Evolutionary conservation across 768 basidiomycete species (phyloP).

Genomic region (Boletus barrowsii): DNA sequence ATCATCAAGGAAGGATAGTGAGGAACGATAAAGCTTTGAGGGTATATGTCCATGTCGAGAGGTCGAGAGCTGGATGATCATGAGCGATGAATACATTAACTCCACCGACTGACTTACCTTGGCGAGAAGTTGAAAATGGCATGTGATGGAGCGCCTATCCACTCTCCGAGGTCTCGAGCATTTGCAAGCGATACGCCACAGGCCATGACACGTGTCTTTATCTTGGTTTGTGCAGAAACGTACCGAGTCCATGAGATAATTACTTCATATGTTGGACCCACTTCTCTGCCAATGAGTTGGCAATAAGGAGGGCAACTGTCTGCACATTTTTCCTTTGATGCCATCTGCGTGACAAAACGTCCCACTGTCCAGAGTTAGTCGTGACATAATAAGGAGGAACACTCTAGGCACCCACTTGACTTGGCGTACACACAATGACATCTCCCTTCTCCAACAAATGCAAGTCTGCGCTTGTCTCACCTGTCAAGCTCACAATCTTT

Average conservation of each 20-base stretch:
- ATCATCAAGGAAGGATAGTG: too few relatives aligned
- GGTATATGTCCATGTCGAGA: too few relatives aligned
- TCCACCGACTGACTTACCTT: slow-evolving; percentile 51
- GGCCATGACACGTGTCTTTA: slow-evolving; percentile 91
- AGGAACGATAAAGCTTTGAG: too few relatives aligned
- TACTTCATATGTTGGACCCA: slow-evolving; percentile 97
- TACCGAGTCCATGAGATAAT: slow-evolving; percentile 96
- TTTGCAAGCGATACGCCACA: slow-evolving; percentile 97
- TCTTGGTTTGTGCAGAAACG: slow-evolving; percentile 89
- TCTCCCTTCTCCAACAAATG: slow-evolving; percentile 88
- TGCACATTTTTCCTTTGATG: slow-evolving; percentile 96
- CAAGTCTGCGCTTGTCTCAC: slow-evolving; percentile 90
- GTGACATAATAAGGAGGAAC: background rate
- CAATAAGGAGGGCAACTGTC: slow-evolving; percentile 87
- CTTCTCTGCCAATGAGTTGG: slow-evolving; percentile 89
- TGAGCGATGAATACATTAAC: too few relatives aligned
- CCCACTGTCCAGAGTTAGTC: slow-evolving; percentile 62
- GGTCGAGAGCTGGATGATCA: too few relatives aligned
- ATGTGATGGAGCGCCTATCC: slow-evolving; percentile 93
- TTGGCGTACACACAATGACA: slow-evolving; percentile 90
- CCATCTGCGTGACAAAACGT: slow-evolving; percentile 91
- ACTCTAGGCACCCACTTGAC: slow-evolving; percentile 54
- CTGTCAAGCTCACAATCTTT: slow-evolving; percentile 89
- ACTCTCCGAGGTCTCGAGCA: slow-evolving; percentile 92
- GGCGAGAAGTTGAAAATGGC: slow-evolving; percentile 98